Evolutionary conservation across 108 stramenopile species (phyloP).

Genomic region (Cyclotella kingstonii): DNA sequence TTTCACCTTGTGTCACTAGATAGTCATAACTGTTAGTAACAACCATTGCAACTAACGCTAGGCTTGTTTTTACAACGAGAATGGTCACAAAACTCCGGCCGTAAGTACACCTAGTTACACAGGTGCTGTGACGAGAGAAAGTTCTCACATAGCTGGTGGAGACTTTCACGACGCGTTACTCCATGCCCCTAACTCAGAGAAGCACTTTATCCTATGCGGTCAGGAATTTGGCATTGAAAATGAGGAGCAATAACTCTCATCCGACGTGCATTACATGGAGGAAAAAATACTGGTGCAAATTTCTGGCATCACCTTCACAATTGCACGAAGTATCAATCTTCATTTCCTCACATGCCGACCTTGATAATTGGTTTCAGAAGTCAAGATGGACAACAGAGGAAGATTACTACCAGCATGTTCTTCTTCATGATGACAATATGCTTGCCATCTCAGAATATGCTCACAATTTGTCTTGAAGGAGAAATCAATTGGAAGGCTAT

Average conservation of each 20-base stretch:
- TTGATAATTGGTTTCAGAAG: constrained; percentile 32
- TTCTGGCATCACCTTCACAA: constrained; percentile 43
- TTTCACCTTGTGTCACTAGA: no score
- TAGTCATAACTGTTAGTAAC: no score
- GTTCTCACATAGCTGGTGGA: no score
- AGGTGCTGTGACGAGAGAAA: no score
- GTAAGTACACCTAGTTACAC: no score
- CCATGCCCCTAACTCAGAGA: constrained; percentile 10
- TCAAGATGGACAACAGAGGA: constrained; percentile 15
- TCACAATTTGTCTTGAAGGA: constrained; percentile 43
- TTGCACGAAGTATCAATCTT: constrained; percentile 26
- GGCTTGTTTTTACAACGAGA: no score
- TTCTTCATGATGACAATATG: constrained; percentile 38
- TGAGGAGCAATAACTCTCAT: constrained; percentile 40
- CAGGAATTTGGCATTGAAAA: constrained; percentile 49
- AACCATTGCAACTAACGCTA: no score
- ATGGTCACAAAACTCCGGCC: no score
- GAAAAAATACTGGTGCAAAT: constrained; percentile 35
- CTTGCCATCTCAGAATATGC: constrained; percentile 9
- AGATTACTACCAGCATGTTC: constrained; percentile 38
- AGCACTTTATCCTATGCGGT: constrained; percentile 9
- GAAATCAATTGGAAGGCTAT: constrained; percentile 43
- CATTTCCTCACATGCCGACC: constrained; percentile 41
- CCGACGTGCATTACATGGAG: constrained; percentile 53
- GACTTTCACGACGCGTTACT: constrained; percentile 37